phyloP scores from a whole-genome alignment of 192 early-diverging fungal species.

The Entrophospora sp. region DNA sequence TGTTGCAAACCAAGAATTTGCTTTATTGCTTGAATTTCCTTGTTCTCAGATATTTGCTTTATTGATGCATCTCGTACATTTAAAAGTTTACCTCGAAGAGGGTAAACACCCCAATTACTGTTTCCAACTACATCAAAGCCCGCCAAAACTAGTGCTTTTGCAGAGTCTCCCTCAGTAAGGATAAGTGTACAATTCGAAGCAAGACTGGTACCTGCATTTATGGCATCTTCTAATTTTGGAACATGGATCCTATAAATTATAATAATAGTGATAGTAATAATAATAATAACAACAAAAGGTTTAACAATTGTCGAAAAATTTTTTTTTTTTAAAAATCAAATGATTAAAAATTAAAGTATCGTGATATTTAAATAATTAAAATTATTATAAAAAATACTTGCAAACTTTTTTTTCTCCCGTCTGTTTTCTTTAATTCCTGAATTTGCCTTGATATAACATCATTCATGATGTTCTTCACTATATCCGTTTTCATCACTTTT shows the following conservation, averaged over 20 bases:
- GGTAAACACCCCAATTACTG: constrained; percentile 90
- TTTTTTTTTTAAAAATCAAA: too few relatives aligned
- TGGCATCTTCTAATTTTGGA: constrained; percentile 91
- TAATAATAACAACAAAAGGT: too few relatives aligned
- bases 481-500: constrained; percentile 57
- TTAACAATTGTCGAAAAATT: too few relatives aligned
- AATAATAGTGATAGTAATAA: too few relatives aligned
- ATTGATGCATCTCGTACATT: constrained; percentile 87
- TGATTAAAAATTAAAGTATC: too few relatives aligned
- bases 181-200: constrained; percentile 83
- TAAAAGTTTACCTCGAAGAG: constrained; percentile 91
- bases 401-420: constrained; percentile 53
- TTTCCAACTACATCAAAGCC: constrained; percentile 84
- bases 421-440: constrained; percentile 78
- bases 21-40: constrained; percentile 84
- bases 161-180: constrained; percentile 95
- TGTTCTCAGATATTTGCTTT: constrained; percentile 63
- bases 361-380: too few relatives aligned
- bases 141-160: constrained; percentile 79
- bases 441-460: constrained; percentile 64
- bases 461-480: constrained; percentile 72
- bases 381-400: too few relatives aligned
- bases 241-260: constrained; percentile 63
- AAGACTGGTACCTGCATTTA: constrained; percentile 71
- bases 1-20: constrained; percentile 91